Evolutionary conservation across 148 eudicot genomes (phyloP), one percentile per base, ranked within the genome.

Genomic region (Polygonum maritimum): DNA sequence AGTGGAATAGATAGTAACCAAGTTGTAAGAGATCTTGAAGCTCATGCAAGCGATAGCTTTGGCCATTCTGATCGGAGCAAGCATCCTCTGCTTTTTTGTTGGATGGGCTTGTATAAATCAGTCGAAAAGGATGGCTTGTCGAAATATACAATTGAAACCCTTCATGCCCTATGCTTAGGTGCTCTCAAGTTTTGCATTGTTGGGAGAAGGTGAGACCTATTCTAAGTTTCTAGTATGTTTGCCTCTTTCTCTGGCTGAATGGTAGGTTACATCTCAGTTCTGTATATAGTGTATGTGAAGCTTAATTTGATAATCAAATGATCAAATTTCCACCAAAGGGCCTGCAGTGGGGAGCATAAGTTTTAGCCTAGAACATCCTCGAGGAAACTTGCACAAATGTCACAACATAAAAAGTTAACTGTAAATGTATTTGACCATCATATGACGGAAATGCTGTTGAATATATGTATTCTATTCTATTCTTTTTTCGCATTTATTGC

Each of bases 1-100:
- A 82, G 88, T 60, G 39, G 54, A 55, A 48, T 58, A 57, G 79
- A 88, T 48, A 86, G 77, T 73, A 69, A 21, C 73, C 89, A 83
- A 79, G 19, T 79, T 55, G 94, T 83, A 75, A 84, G 74, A 77
- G 74, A 74, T 62, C 84, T 73, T 47, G 89, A 81, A 73, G 77
- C 73, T 76, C 82, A 84, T 75, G 85, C 75, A 62, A 81, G 67
- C 44, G 78, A 57, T 58, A 79, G 74, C 36, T 55, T 78, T 39
- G 41, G 79, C 79, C 86, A 82, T 81, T 69, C 78, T 79, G 93
- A 89, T 74, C 87, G 87, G 94, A 85, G 80, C 80, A 84, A 82
- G 75, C 79, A 77, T 69, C 93, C 97, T 83, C 91, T 96, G 57
- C 83, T 89, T 33, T 75, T 81, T 80, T 87, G 96, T 84, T 92